phyloP scores from a whole-genome alignment of 1,284 basidiomycete genomes.

The Caloboletus inedulis region DNA sequence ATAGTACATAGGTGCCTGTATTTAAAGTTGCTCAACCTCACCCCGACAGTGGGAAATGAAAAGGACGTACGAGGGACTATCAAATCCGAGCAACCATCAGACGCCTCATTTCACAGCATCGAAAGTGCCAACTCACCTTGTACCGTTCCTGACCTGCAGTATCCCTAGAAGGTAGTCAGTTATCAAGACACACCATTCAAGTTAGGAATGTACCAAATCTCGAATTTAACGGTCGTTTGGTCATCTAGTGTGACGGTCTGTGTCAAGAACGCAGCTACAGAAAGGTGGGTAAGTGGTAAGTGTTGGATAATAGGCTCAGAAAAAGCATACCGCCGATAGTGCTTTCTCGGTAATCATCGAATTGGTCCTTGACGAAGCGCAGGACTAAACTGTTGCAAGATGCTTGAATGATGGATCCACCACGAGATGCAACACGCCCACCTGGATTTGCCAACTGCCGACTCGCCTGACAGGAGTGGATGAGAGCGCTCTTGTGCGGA shows the following conservation, averaged over 20 bases:
- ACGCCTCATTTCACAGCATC: not conserved
- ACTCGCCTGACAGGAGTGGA: constrained; percentile 66
- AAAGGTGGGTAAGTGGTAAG: constrained; percentile 17
- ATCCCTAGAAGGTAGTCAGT: constrained; percentile 53
- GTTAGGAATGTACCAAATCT: constrained; percentile 78
- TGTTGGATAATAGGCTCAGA: constrained; percentile 2
- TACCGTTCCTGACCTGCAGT: constrained; percentile 93
- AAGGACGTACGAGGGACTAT: constrained; percentile 58
- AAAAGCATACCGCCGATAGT: constrained; percentile 72
- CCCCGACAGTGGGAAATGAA: constrained; percentile 9
- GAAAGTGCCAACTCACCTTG: constrained; percentile 53
- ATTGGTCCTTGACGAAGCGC: constrained; percentile 96
- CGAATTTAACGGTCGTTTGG: constrained; percentile 91
- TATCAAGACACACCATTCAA: not conserved
- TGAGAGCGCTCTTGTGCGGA: not conserved
- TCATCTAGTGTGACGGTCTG: constrained; percentile 93
- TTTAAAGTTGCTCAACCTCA: constrained; percentile 3
- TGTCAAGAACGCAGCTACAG: constrained; percentile 88
- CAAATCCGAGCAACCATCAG: constrained; percentile 5
- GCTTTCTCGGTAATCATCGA: constrained; percentile 94
- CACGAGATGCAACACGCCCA: constrained; percentile 30
- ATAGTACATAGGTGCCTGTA: constrained; percentile 89
- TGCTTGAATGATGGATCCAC: constrained; percentile 6
- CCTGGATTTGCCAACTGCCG: constrained; percentile 96
- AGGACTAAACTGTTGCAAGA: constrained; percentile 72